Evolutionary conservation across 2,329 filamentous ascomycete species (phyloP), one percentile per base, ranked within the genome.

Genomic region (Venturia aucupariae): DNA sequence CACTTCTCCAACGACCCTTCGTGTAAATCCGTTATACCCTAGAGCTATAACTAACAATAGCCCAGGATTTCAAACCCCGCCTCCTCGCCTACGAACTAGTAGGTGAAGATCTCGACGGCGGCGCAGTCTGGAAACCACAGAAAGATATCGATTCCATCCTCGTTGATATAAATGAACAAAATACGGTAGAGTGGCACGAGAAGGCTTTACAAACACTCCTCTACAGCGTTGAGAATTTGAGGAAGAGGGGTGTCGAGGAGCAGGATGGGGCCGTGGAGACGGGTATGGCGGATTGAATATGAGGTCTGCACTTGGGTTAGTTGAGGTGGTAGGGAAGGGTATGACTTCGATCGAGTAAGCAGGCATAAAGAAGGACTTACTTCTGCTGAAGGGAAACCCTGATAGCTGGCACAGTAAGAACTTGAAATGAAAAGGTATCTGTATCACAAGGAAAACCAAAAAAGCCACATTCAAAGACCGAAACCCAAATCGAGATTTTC

Each of bases 141-240:
- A 30, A 66, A n/a, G 24, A 61, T 17, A 13, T 67, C 42, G 38
- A 67, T 42, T 19, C 61, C 30, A 39, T 44, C 32, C 61, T 66
- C 19, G 32, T 55, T 51, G 70, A 66, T 65, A 65, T 67, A 55
- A 68, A 68, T 48, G 67, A 66, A 54, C 64, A 67, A 48, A 65
- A 70, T 65, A 71, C 69, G 41, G 65, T 67, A 42, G 64, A 68
- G n/a, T 67, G 69, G 30, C 65, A 75, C 66, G 72, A 73, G 55
- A 78, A 76, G 68, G 70, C 72, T 64, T 64, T 81, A 42, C 76
- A 77, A 67, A 75, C 74, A 62, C 71, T 80, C 27, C 72, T 82
- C 30, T 82, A 82, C 69, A 74, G 73, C 35, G 71, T 80, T 54
- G 77, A 77, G 66, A 80, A 80, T 64, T 72, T 83, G 60, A 75